phyloP scores from a whole-genome alignment of 169 alveolate genomes.

The Ichthyophthirius multifiliis region DNA sequence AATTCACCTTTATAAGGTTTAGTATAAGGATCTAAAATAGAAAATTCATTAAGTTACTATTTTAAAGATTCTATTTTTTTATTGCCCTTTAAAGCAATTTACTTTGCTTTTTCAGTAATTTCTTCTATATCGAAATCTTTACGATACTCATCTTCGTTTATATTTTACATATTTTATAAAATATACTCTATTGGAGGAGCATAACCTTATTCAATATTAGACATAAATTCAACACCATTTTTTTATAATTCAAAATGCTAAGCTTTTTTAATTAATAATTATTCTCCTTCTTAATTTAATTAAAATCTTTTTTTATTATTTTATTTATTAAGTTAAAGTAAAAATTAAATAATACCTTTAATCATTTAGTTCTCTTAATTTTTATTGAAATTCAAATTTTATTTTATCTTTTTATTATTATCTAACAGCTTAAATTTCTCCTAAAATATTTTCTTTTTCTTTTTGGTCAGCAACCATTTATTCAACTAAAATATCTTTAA shows the following conservation, averaged over 20 bases:
- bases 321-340: not conserved
- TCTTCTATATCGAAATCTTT: constrained; percentile 1
- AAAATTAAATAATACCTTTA: not conserved
- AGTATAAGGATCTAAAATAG: not conserved
- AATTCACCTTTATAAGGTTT: constrained; percentile 36
- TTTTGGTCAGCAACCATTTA: constrained; percentile 43
- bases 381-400: constrained; percentile 42
- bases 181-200: constrained; percentile 68
- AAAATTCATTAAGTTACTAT: not conserved
- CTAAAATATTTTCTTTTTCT: constrained; percentile 42
- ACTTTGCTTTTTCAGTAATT: constrained; percentile 5
- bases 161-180: constrained; percentile 35
- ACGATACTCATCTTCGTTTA: constrained; percentile 29
- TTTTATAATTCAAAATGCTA: constrained; percentile 48
- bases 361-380: constrained; percentile 38
- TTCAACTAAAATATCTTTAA: constrained; percentile 12
- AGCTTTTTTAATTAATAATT: constrained; percentile 43
- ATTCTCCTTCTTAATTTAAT: constrained; percentile 43
- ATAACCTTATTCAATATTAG: constrained; percentile 61
- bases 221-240: constrained; percentile 54
- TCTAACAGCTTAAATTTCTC: constrained; percentile 51
- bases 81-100: constrained; percentile 12
- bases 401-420: constrained; percentile 44
- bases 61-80: constrained; percentile 6
- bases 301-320: constrained; percentile 21